These are phyloP conservation scores for Cyphellophora europaea DNA, from an alignment of 2,329 filamentous ascomycete genomes.

Conservation along the genomic window DNA sequence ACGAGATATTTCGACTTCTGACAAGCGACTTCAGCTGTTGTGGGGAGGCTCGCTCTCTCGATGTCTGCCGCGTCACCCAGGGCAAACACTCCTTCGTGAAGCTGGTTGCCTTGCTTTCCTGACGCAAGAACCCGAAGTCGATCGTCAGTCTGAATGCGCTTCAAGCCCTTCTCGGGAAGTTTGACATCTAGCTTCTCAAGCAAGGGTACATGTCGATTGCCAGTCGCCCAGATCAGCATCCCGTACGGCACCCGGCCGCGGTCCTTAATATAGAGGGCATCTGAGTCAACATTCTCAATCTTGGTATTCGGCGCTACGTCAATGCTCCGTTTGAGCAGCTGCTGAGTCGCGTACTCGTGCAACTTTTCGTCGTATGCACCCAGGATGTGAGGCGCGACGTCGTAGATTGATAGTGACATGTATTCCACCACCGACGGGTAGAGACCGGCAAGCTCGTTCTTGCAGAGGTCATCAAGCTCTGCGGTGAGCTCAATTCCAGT, in stretches of 20 bases:
- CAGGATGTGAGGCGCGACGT: slow-evolving; percentile 33
- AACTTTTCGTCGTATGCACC: slow-evolving; percentile 32
- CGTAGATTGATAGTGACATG: slow-evolving; percentile 33
- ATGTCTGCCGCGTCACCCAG: slow-evolving; percentile 24
- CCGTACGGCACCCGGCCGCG: slow-evolving; percentile 26
- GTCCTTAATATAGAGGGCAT: slow-evolving; percentile 27
- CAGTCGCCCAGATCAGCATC: slow-evolving; percentile 31
- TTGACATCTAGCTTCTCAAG: slow-evolving; percentile 25
- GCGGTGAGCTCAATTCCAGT: slow-evolving; percentile 35
- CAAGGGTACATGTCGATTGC: slow-evolving; percentile 25
- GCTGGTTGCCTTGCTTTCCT: neutral
- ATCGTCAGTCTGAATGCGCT: slow-evolving; percentile 26
- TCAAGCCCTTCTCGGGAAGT: slow-evolving; percentile 24
- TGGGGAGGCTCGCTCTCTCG: slow-evolving; percentile 12
- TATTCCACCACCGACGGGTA: slow-evolving; percentile 32
- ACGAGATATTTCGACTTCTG: slow-evolving; percentile 19
- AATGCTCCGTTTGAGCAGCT: slow-evolving; percentile 26
- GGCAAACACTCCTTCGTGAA: slow-evolving; percentile 18
- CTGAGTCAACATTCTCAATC: slow-evolving; percentile 26
- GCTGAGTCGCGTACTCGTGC: slow-evolving; percentile 31
- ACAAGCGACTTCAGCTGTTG: slow-evolving; percentile 18
- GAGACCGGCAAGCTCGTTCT: slow-evolving; percentile 27
- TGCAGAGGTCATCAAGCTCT: slow-evolving; percentile 33
- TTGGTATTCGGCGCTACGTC: slow-evolving; percentile 29
- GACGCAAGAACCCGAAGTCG: slow-evolving; percentile 17